phyloP scores from a whole-genome alignment of 768 basidiomycete genomes.

The Sporobolomyces phaffii region DNA sequence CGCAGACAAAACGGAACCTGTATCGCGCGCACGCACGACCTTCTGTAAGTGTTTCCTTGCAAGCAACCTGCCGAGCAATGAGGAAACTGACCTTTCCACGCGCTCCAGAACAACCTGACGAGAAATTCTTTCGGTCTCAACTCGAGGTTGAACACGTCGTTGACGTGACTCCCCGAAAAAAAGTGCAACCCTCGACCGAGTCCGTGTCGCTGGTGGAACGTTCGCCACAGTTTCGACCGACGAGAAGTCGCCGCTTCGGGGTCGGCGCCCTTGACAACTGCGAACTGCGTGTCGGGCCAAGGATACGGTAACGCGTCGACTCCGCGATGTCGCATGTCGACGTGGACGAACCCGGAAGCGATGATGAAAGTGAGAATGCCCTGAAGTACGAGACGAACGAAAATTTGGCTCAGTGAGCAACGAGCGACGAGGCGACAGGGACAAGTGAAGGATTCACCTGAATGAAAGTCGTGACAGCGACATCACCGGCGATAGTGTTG shows the following conservation, averaged over 20 bases:
- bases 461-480: conserved; percentile 37
- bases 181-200: conserved; percentile 34
- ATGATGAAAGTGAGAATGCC: conserved; percentile 41
- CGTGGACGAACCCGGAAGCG: conserved; percentile 35
- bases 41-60: too few relatives aligned
- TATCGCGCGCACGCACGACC: too few relatives aligned
- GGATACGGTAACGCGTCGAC: conserved; percentile 30
- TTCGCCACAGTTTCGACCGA: conserved; percentile 22
- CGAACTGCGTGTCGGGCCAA: conserved; percentile 33
- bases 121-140: conserved; percentile 1
- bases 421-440: neutral
- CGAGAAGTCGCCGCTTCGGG: conserved; percentile 14
- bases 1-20: conserved; percentile 34
- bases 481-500: conserved; percentile 34
- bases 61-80: too few relatives aligned
- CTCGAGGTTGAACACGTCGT: conserved; percentile 34
- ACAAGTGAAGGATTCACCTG: conserved; percentile 9
- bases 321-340: conserved; percentile 32
- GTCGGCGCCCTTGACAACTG: conserved; percentile 20
- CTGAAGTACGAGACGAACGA: too few relatives aligned
- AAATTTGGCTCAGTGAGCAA: too few relatives aligned
- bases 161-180: conserved; percentile 33
- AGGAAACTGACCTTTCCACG: conserved; percentile 24
- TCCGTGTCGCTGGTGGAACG: conserved; percentile 29
- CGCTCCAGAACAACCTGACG: conserved; percentile 23